These are phyloP conservation scores for Blastobotrys proliferans DNA, from an alignment of 1,139 yeast species.

Conservation along the genomic window DNA sequence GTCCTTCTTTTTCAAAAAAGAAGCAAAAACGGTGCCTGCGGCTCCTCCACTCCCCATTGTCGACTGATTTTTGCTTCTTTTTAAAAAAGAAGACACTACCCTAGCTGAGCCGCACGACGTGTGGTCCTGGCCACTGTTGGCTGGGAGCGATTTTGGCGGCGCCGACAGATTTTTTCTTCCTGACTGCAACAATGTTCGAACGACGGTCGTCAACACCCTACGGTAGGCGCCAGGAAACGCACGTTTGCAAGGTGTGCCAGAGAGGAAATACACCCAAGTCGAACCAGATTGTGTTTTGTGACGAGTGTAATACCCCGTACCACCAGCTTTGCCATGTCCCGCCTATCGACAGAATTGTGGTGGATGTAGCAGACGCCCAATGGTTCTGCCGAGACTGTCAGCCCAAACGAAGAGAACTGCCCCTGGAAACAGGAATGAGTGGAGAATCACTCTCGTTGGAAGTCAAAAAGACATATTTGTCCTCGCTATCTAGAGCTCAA, in stretches of 20 bases:
- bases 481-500: conserved; percentile 40
- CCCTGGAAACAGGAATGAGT: conserved; percentile 39
- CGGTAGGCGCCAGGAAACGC: conserved; percentile 26
- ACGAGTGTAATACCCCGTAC: conserved; percentile 41
- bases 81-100: too few species aligned
- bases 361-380: conserved; percentile 42
- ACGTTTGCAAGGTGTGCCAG: conserved; percentile 41
- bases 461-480: conserved; percentile 39
- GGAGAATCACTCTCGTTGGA: conserved; percentile 37
- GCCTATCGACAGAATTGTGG: conserved; percentile 39
- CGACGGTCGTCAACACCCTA: conserved; percentile 9
- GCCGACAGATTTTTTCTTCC: too few species aligned
- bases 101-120: too few species aligned
- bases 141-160: too few species aligned
- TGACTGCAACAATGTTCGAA: conserved; percentile 1
- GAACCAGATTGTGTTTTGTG: conserved; percentile 42
- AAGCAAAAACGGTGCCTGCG: too few species aligned
- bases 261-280: conserved; percentile 39
- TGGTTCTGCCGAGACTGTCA: conserved; percentile 43
- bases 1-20: too few species aligned
- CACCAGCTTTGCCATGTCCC: conserved; percentile 44
- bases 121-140: too few species aligned
- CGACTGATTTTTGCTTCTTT: too few species aligned
- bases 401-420: conserved; percentile 35
- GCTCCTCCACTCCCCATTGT: too few species aligned